Conservation (phyloP, 139 green algal genomes). For the Eudorina sp. region DNA sequence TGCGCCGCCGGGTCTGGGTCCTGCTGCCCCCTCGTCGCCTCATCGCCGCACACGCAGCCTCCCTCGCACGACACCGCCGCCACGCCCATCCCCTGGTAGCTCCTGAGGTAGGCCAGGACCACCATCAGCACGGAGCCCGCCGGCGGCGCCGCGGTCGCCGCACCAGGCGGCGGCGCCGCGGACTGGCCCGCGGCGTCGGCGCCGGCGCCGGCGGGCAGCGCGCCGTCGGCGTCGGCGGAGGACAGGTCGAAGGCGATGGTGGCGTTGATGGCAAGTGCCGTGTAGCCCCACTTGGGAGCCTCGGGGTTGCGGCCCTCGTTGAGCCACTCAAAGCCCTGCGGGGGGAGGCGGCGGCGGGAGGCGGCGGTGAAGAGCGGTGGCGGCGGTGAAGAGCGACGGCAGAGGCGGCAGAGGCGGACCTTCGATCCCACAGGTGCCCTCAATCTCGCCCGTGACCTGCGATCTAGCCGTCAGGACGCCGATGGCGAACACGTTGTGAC, state of each 20-base stretch:
- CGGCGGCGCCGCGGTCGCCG: neutral
- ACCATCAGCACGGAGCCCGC: neutral
- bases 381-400: too few relatives aligned
- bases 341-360: neutral
- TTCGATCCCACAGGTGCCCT: too few relatives aligned
- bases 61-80: neutral
- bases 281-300: slow-evolving; percentile 42
- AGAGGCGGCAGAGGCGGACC: too few relatives aligned
- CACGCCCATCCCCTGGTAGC: slow-evolving; percentile 32
- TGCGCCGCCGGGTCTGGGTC: too few relatives aligned
- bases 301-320: slow-evolving; percentile 18
- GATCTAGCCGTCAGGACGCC: too few relatives aligned
- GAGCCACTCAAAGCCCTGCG: slow-evolving; percentile 29
- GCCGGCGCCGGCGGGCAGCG: neutral
- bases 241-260: neutral
- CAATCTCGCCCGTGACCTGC: too few relatives aligned
- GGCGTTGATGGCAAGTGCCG: neutral
- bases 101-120: slow-evolving; percentile 29
- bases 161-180: neutral
- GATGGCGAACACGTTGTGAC: too few relatives aligned
- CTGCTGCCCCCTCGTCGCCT: neutral
- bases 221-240: too few relatives aligned
- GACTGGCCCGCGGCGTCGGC: neutral
- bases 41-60: slow-evolving; percentile 29
- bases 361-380: neutral